Evolutionary conservation across 331 rosid genomes (phyloP), one percentile per base, ranked within the genome.

Genomic region (Pyrus hybrid): DNA sequence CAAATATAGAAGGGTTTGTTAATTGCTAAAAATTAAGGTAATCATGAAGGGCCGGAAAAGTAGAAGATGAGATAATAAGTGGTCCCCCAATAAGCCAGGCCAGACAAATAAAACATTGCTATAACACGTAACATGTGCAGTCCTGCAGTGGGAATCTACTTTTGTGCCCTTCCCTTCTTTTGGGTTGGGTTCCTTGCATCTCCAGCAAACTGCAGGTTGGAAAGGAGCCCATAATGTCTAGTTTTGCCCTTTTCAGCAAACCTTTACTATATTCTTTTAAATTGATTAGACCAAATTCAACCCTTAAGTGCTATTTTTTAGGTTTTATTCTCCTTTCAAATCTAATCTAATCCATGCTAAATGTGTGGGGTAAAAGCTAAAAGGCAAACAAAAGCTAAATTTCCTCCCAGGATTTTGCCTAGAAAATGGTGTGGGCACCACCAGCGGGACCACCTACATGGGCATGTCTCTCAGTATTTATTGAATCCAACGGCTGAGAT

Each of bases 71-170:
- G 49, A 74, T 28, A 74, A 3, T 26, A 35, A 21, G 63, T 74
- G 77, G 78, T 29, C 22, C 61, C 78, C 16, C 20, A 29, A 73
- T 25, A 28, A 74, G 64, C 63, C 63, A 63, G 82, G 91, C 81
- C 85, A 81, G 87, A 85, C 93, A 85, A 90, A 88, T 75, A 67
- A 81, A 81, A 88, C 83, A 81, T 84, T 85, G 89, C 88, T 66
- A 67, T 79, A 12, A 83, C 45, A 41, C 45, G 45, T 41, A 41
- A 41, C 93, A 88, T 90, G 91, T 85, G 88, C 77, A 63, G 49
- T 63, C 5, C 22, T 45, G 73, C 37, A 62, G 61, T 17, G 79
- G 91, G 93, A 86, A 90, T 88, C 91, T 89, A 85, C 91, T 83
- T 89, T 84, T 70, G 82, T 66, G 67, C 81, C 82, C 35, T 14